These are phyloP conservation scores for Leishmania tropica DNA, from an alignment of 208 protist species.

Conservation along the genomic window DNA sequence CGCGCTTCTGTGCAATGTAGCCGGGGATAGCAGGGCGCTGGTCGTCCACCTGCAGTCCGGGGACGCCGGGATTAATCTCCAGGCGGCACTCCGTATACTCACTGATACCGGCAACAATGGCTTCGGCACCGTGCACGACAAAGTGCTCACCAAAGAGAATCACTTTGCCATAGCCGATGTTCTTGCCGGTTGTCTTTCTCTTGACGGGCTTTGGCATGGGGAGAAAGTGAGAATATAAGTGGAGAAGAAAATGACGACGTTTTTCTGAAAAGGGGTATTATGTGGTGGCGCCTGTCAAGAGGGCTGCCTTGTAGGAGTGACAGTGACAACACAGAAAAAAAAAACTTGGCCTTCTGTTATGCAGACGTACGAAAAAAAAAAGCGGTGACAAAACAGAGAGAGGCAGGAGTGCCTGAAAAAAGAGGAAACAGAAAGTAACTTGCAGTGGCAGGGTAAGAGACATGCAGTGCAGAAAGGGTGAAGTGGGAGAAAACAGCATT, in stretches of 20 bases:
- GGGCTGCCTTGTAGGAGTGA: background rate
- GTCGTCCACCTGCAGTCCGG: constrained; percentile 71
- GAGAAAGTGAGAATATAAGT: background rate
- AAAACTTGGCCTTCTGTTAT: background rate
- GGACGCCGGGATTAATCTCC: constrained; percentile 35
- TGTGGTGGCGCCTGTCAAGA: background rate
- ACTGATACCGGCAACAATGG: constrained; percentile 77
- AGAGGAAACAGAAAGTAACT: background rate
- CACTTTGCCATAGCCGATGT: constrained; percentile 88
- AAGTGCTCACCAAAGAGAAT: constrained; percentile 95
- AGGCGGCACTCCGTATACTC: constrained; percentile 82
- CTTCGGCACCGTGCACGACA: constrained; percentile 87
- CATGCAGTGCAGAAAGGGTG: too few relatives aligned
- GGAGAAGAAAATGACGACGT: constrained; percentile 5
- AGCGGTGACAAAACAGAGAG: background rate
- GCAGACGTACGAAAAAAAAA: background rate
- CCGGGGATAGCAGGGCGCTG: constrained; percentile 73
- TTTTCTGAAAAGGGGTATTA: background rate
- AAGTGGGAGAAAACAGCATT: background rate
- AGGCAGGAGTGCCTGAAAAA: background rate
- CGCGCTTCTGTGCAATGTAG: constrained; percentile 77
- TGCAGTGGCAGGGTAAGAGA: background rate
- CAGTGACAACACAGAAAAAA: background rate
- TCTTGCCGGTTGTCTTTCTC: constrained; percentile 39
- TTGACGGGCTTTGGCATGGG: constrained; percentile 44